Conservation (phyloP, 1,284 basidiomycete species). For the Hypsizygus ulmarius region DNA sequence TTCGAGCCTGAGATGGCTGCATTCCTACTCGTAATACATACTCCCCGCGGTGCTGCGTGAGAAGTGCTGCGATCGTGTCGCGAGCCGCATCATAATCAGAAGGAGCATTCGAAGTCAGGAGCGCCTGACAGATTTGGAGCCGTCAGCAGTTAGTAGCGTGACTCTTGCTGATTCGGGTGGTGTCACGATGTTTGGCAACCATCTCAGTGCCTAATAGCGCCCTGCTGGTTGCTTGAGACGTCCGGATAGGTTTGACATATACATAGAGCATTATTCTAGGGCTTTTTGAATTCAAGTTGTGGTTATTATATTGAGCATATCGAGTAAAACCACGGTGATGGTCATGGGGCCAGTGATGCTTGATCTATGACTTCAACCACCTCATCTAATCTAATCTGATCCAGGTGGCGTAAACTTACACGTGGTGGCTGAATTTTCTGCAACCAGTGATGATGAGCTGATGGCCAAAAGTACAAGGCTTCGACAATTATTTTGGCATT, state of each 20-base stretch:
- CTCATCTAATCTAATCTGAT: constrained; percentile 13
- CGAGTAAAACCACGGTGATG: constrained; percentile 2
- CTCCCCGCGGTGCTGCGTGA: constrained; percentile 67
- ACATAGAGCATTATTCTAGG: too few relatives aligned
- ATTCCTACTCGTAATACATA: constrained; percentile 68
- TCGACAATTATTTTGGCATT: constrained; percentile 8
- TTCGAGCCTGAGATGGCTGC: constrained; percentile 49
- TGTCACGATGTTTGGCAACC: constrained; percentile 5
- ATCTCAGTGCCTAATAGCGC: not conserved
- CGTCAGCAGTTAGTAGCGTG: constrained; percentile 10
- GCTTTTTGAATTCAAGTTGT: too few relatives aligned
- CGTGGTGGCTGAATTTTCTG: constrained; percentile 8
- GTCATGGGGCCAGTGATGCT: not conserved
- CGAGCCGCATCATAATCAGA: constrained; percentile 52
- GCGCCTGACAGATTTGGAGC: constrained; percentile 34
- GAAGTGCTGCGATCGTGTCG: constrained; percentile 59
- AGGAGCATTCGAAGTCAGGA: constrained; percentile 44
- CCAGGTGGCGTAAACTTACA: not conserved
- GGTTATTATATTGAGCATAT: too few relatives aligned
- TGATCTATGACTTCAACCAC: constrained; percentile 3
- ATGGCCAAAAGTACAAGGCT: not conserved
- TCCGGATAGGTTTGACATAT: not conserved
- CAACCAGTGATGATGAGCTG: too few relatives aligned
- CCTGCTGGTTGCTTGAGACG: not conserved
- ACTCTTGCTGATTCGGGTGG: constrained; percentile 13